Evolutionary conservation across 2,329 filamentous ascomycete species (phyloP).

Genomic region (Lachnellula subtilissima): DNA sequence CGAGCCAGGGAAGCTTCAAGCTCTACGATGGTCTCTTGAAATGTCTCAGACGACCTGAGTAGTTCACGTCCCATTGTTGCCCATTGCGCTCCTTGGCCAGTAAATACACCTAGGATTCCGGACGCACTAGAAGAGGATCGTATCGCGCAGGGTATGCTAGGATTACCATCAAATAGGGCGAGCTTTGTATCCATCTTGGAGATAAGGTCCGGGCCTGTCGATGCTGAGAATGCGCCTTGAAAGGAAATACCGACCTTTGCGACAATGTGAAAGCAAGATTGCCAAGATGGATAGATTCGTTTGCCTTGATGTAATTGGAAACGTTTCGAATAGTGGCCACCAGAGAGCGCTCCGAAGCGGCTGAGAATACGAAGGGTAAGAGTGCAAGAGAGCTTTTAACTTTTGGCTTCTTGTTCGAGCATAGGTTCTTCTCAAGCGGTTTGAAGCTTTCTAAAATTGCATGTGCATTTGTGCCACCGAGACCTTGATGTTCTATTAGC

Average conservation of each 20-base stretch:
- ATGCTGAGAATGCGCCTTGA: conserved; percentile 1
- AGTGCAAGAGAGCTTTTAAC: neutral
- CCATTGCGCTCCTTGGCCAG: conserved; percentile 30
- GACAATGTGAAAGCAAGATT: conserved; percentile 5
- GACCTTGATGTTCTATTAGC: conserved; percentile 36
- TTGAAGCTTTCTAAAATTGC: conserved; percentile 30
- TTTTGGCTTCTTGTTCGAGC: neutral
- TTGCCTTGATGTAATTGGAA: neutral
- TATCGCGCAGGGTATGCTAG: neutral
- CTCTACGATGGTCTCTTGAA: conserved; percentile 14
- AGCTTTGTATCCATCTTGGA: conserved; percentile 2
- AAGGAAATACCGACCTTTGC: conserved; percentile 1
- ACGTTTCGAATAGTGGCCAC: neutral
- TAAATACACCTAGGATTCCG: conserved; percentile 18
- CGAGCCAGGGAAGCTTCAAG: conserved; percentile 1
- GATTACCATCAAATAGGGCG: neutral
- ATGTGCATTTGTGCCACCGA: conserved; percentile 21
- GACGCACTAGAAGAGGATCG: neutral
- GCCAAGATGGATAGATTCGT: neutral
- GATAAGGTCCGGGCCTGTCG: neutral
- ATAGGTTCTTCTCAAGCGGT: neutral
- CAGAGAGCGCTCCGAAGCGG: conserved; percentile 6
- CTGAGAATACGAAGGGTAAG: conserved; percentile 12
- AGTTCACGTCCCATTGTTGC: conserved; percentile 23
- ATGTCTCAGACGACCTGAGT: conserved; percentile 1